These are phyloP conservation scores for Stephanodiscus triporus DNA, from an alignment of 108 stramenopile species.

Conservation along the genomic window DNA sequence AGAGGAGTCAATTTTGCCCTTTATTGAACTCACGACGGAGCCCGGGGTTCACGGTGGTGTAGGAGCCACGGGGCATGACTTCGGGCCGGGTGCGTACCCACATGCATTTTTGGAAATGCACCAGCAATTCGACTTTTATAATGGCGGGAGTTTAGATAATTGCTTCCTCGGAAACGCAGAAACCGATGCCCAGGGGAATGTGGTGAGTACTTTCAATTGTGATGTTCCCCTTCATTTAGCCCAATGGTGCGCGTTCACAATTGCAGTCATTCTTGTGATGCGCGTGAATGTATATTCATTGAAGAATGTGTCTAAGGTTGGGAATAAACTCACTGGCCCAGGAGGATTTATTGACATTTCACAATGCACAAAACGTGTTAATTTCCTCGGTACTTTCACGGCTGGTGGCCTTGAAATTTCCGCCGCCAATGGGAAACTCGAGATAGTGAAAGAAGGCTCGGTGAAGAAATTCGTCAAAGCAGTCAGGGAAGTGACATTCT, in stretches of 20 bases:
- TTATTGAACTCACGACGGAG: constrained; percentile 77
- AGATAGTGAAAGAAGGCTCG: constrained; percentile 63
- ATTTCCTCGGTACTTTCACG: constrained; percentile 71
- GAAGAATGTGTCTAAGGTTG: not conserved
- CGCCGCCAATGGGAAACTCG: constrained; percentile 47
- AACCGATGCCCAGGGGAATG: constrained; percentile 66
- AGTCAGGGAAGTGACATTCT: constrained; percentile 64
- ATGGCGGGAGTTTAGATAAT: constrained; percentile 74
- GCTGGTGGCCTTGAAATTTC: constrained; percentile 70
- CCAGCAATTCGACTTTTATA: constrained; percentile 80
- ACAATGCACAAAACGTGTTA: constrained; percentile 62
- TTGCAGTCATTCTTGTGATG: not conserved
- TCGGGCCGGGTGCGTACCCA: constrained; percentile 79
- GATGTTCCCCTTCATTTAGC: not conserved
- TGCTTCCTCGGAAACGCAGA: constrained; percentile 77
- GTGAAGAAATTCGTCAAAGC: constrained; percentile 71
- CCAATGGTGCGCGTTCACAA: not conserved
- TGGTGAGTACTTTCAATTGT: constrained; percentile 10
- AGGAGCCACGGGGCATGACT: constrained; percentile 72
- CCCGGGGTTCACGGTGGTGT: constrained; percentile 71
- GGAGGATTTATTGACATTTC: constrained; percentile 88
- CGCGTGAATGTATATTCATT: not conserved
- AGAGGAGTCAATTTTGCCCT: constrained; percentile 76
- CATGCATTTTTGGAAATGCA: constrained; percentile 77
- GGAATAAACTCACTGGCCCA: constrained; percentile 65